Conservation (phyloP, 2,329 filamentous ascomycete genomes). For the Metarhizium album region DNA sequence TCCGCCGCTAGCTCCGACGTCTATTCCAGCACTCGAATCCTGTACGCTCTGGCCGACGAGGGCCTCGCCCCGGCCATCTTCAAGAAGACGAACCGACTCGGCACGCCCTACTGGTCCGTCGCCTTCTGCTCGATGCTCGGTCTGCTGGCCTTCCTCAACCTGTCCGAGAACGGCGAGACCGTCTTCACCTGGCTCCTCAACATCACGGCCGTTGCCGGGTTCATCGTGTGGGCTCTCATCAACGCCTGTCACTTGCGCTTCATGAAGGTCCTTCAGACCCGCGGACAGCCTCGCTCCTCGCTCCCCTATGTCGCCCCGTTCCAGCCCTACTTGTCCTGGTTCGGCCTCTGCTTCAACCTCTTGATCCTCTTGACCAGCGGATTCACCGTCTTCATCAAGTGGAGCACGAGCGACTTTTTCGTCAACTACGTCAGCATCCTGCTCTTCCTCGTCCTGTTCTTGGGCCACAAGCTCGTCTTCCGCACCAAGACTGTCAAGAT, state of each 20-base stretch:
- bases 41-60: slow-evolving; percentile 55
- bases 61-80: slow-evolving; percentile 52
- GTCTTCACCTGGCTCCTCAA: slow-evolving; percentile 68
- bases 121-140: slow-evolving; percentile 42
- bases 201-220: slow-evolving; percentile 56
- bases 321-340: slow-evolving; percentile 55
- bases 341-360: slow-evolving; percentile 54
- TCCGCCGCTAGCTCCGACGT: slow-evolving; percentile 71
- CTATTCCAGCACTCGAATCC: slow-evolving; percentile 59
- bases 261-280: slow-evolving; percentile 45
- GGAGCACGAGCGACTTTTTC: slow-evolving; percentile 51
- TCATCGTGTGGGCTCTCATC: slow-evolving; percentile 62
- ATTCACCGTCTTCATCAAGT: slow-evolving; percentile 56
- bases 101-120: slow-evolving; percentile 55
- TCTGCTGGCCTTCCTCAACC: slow-evolving; percentile 56
- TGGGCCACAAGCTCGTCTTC: slow-evolving; percentile 46
- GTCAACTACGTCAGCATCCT: slow-evolving; percentile 54
- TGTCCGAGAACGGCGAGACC: slow-evolving; percentile 42
- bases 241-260: slow-evolving; percentile 54
- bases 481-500: slow-evolving; percentile 28
- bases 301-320: slow-evolving; percentile 51
- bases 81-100: slow-evolving; percentile 45
- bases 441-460: slow-evolving; percentile 47
- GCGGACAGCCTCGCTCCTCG: slow-evolving; percentile 43
- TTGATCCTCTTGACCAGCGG: slow-evolving; percentile 58